Evolutionary conservation across 1,284 basidiomycete species (phyloP), one percentile per base, ranked within the genome.

Genomic region (Sanghuangporus weigelae): DNA sequence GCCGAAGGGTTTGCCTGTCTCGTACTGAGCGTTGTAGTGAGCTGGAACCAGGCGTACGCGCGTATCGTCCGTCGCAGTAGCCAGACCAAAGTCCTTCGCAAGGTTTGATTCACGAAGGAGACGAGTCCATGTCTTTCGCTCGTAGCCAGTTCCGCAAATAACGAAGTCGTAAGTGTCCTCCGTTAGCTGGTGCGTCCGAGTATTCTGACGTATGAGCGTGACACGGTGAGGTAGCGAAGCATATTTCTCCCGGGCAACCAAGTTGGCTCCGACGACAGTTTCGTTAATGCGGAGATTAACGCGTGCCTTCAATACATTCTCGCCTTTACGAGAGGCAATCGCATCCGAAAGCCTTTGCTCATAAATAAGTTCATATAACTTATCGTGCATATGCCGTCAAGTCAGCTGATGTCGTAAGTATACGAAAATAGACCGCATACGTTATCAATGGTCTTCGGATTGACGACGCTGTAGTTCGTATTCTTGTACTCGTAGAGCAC

Each of bases 401-500:
- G 31, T 61, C 55, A 61, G 10, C 19, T 44, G 23, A 14, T 23
- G 7, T 6, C 1, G 21, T 46, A 46, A 51, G 8, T 23, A 21
- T 46, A 31, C 14, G 1, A 36, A 54, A 3, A 39, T 58, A 42
- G 63, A 60, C 39, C 50, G 31, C 60, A 67, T 67, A 82, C 82
- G 50, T 69, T 66, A 60, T 79, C 77, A 31, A 81, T 72, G 16
- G 79, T 80, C 36, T 74, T 69, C 49, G 80, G 78, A 67, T 82
- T 85, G 16, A 85, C 80, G 36, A 84, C 82, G 12, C 82, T 79
- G 68, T 86, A 85, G 69, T 86, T 85, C 10, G 84, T 84, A 44
- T 73, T 71, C 65, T 77, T 76, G 63, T 84, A 83, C 64, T 85
- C 84, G 36, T 72, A 70, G 2, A 79, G 70, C 23, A 77, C 70